These are phyloP conservation scores for Tylopilus vinaceipallidus DNA, from an alignment of 768 basidiomycete genomes.

Conservation along the genomic window DNA sequence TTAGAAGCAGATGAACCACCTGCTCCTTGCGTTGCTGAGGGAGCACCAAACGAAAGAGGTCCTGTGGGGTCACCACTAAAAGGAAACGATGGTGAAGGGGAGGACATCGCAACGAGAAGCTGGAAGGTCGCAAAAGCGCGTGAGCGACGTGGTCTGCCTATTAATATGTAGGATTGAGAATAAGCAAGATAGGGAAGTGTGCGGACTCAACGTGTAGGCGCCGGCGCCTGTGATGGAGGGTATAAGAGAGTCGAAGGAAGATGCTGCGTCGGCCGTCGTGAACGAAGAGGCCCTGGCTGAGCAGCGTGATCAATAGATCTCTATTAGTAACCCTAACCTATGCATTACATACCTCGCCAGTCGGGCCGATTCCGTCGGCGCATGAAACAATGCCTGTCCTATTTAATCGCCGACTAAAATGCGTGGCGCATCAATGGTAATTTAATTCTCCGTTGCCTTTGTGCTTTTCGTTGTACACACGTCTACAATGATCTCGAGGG, in stretches of 20 bases:
- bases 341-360: background rate
- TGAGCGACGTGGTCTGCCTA: constrained; percentile 5
- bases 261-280: background rate
- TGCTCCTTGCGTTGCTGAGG: background rate
- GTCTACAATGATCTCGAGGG: too few relatives aligned
- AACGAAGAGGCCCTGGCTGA: background rate
- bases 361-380: constrained; percentile 5
- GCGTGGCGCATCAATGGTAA: too few relatives aligned
- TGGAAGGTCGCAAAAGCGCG: constrained; percentile 2
- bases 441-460: too few relatives aligned
- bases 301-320: background rate
- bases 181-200: background rate
- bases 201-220: background rate
- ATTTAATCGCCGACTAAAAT: background rate
- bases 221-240: background rate
- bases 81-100: background rate
- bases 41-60: background rate
- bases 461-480: too few relatives aligned
- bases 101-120: constrained; percentile 12
- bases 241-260: background rate
- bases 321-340: constrained; percentile 7
- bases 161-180: constrained; percentile 14
- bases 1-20: background rate
- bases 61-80: too few relatives aligned
- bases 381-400: background rate